phyloP scores from a whole-genome alignment of 2,329 filamentous ascomycete species.

The Fulvia fulva region DNA sequence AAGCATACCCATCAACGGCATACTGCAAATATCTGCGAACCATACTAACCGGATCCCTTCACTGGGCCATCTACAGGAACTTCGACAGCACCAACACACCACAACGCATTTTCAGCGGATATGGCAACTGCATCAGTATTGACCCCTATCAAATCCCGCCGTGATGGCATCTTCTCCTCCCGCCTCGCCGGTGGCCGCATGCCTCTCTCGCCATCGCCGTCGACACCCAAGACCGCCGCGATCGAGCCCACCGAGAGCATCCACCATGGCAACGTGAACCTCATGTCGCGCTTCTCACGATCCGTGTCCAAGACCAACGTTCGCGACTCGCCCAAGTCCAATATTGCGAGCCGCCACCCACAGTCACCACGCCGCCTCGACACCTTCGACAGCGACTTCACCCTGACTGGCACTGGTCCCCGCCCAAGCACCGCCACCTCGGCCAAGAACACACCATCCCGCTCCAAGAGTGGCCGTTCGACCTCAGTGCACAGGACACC shows the following conservation, averaged over 20 bases:
- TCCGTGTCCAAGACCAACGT: conserved; percentile 62
- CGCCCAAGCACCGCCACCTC: conserved; percentile 35
- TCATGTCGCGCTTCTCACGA: conserved; percentile 74
- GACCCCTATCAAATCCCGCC: conserved; percentile 84
- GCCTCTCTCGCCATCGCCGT: conserved; percentile 88
- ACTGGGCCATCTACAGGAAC: conserved; percentile 34
- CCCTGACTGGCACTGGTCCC: conserved; percentile 76
- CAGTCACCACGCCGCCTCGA: conserved; percentile 81
- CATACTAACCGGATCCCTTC: conserved; percentile 38
- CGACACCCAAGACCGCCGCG: conserved; percentile 61
- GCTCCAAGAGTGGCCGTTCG: conserved; percentile 41
- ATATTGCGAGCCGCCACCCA: conserved; percentile 68
- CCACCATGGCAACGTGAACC: conserved; percentile 67
- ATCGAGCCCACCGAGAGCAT: conserved; percentile 62
- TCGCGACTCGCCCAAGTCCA: conserved; percentile 91
- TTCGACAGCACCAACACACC: conserved; percentile 25
- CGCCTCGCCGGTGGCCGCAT: conserved; percentile 92
- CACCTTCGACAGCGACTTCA: conserved; percentile 88
- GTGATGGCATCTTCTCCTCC: conserved; percentile 84
- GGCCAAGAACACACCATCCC: conserved; percentile 43
- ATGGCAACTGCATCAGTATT: conserved; percentile 85
- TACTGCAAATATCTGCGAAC: conserved; percentile 37
- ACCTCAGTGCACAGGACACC: conserved; percentile 33
- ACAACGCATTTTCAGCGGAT: conserved; percentile 32
- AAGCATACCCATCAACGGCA: conserved; percentile 26